These are phyloP conservation scores for Ophiostoma sp. DNA, from an alignment of 2,329 filamentous ascomycete genomes.

Conservation along the genomic window DNA sequence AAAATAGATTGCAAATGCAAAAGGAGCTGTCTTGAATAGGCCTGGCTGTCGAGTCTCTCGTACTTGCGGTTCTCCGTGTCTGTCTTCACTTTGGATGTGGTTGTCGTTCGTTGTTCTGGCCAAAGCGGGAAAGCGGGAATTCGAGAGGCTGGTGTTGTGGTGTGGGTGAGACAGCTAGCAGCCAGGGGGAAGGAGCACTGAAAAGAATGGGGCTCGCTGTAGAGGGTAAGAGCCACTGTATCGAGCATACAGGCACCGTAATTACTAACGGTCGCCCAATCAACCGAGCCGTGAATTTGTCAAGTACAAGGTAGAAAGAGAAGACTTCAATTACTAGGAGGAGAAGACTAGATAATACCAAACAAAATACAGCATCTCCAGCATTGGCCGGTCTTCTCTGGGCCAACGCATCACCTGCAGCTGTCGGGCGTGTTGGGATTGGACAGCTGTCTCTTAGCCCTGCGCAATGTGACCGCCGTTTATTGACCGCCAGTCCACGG, in stretches of 20 bases:
- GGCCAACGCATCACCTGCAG: neutral
- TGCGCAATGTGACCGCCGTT: conserved; percentile 17
- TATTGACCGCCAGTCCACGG: neutral
- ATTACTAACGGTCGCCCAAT: neutral
- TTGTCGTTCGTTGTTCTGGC: neutral
- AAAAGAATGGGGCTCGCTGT: conserved; percentile 1
- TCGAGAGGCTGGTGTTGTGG: conserved; percentile 34
- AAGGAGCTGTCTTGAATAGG: neutral
- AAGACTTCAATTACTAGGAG: no score
- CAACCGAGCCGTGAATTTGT: neutral
- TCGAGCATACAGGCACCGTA: neutral
- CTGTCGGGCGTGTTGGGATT: neutral
- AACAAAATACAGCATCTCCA: no score
- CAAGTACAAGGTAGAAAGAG: no score
- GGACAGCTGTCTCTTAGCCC: neutral
- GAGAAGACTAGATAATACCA: neutral
- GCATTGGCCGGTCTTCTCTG: neutral
- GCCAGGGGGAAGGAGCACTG: neutral
- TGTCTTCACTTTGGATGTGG: conserved; percentile 1
- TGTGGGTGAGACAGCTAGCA: conserved; percentile 20
- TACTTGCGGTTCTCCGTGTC: neutral
- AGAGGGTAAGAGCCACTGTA: conserved; percentile 13
- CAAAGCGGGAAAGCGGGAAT: conserved; percentile 32
- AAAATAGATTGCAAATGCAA: neutral
- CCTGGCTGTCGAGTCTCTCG: neutral